Conservation (phyloP, 2,329 filamentous ascomycete species). For the Malbranchea zuffiana region DNA sequence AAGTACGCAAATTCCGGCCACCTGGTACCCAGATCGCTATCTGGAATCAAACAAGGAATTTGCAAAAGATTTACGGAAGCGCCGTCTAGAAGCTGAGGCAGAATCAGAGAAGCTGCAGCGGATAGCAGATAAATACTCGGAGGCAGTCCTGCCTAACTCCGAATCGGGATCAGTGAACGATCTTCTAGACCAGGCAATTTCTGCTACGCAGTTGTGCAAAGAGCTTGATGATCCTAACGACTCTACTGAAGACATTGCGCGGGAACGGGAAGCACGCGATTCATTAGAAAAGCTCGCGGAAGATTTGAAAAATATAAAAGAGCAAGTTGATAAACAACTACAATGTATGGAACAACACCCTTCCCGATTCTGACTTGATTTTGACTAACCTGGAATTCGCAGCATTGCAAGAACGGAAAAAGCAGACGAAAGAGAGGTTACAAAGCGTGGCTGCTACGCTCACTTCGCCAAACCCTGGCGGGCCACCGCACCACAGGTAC, state of each 20-base stretch:
- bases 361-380: not conserved
- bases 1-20: constrained; percentile 42
- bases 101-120: constrained; percentile 26
- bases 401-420: constrained; percentile 35
- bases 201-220: constrained; percentile 21
- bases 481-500: constrained; percentile 40
- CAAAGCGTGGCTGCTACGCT: too few relatives aligned
- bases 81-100: constrained; percentile 25
- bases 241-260: not conserved
- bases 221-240: constrained; percentile 15
- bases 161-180: constrained; percentile 21
- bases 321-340: constrained; percentile 33
- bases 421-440: constrained; percentile 32
- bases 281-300: constrained; percentile 21
- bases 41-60: constrained; percentile 41
- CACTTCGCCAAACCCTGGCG: constrained; percentile 31
- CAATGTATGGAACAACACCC: constrained; percentile 22
- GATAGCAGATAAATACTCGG: constrained; percentile 24
- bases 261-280: constrained; percentile 11
- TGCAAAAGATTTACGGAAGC: constrained; percentile 38
- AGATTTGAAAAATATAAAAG: constrained; percentile 28
- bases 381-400: not conserved
- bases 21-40: constrained; percentile 51
- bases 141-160: constrained; percentile 15
- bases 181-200: constrained; percentile 28